A percentile compares a stretch with the other conserved stretches of the same genome.
phyloP scores from a whole-genome alignment of 345 rosid species.

The Rhizophora mangle region DNA sequence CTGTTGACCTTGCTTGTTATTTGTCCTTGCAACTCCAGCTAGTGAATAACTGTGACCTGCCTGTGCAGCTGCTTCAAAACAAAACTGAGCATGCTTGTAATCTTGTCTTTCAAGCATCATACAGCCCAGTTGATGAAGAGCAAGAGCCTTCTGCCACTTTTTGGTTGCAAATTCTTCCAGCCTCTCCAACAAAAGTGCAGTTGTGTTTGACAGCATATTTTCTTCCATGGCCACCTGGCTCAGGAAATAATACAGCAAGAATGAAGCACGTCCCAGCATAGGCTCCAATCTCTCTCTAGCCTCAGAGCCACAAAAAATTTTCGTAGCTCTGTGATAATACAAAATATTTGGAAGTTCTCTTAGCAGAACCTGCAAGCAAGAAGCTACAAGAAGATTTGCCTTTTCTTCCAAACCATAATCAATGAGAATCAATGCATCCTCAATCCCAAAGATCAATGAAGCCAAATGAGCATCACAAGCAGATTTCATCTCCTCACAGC shows the following conservation, averaged over 20 bases:
- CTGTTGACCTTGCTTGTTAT: conserved; percentile 67
- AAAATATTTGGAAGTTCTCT: conserved; percentile 70
- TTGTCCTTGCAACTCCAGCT: conserved; percentile 77
- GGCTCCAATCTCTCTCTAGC: conserved; percentile 51
- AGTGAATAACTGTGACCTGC: conserved; percentile 78
- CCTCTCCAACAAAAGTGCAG: conserved; percentile 57
- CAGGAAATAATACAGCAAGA: conserved; percentile 75
- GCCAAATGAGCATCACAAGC: conserved; percentile 75
- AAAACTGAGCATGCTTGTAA: conserved; percentile 51
- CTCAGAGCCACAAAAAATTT: conserved; percentile 53
- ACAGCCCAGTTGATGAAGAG: conserved; percentile 78
- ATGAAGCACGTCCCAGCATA: conserved; percentile 59
- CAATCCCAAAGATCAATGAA: conserved; percentile 45
- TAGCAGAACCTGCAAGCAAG: conserved; percentile 81
- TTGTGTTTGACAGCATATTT: conserved; percentile 39
- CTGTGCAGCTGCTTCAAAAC: conserved; percentile 65
- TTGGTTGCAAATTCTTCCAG: conserved; percentile 56
- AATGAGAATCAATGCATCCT: conserved; percentile 63
- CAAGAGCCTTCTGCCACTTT: conserved; percentile 75
- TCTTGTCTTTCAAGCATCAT: conserved; percentile 63
- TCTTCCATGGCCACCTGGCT: conserved; percentile 78
- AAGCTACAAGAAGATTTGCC: conserved; percentile 63
- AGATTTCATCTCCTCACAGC: conserved; percentile 83
- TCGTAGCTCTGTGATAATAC: conserved; percentile 45
- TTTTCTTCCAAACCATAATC: conserved; percentile 74